phyloP scores from a whole-genome alignment of 1,139 yeast genomes.

The Debaryomycetaceae sp. region DNA sequence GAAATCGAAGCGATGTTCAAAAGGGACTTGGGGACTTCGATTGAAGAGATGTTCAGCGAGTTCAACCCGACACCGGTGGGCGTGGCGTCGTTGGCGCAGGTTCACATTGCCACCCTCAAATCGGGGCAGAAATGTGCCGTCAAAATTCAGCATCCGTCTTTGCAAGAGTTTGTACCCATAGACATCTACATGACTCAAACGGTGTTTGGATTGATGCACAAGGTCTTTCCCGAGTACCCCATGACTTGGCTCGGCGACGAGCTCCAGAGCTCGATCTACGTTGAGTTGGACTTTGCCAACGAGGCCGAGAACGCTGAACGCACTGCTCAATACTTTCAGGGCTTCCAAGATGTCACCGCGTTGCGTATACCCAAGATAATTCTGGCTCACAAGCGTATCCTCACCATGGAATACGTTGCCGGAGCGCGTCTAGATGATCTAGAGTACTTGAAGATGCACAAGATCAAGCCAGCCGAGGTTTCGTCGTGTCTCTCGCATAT shows the following conservation, averaged over 20 bases:
- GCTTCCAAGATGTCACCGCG: conserved; percentile 60
- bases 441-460: conserved; percentile 53
- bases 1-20: conserved; percentile 65
- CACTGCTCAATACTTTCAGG: conserved; percentile 64
- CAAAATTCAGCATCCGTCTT: conserved; percentile 88
- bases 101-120: conserved; percentile 69
- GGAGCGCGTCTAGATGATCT: conserved; percentile 84
- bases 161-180: conserved; percentile 83
- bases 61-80: conserved; percentile 82
- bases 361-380: conserved; percentile 71
- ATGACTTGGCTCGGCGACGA: conserved; percentile 93
- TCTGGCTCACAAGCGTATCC: conserved; percentile 63
- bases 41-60: conserved; percentile 63
- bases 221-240: conserved; percentile 90
- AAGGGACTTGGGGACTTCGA: conserved; percentile 57
- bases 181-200: conserved; percentile 76
- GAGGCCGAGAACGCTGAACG: conserved; percentile 78
- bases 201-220: conserved; percentile 71
- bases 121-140: conserved; percentile 81
- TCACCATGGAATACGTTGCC: conserved; percentile 82
- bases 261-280: conserved; percentile 76
- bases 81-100: conserved; percentile 95
- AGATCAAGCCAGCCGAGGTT: conserved; percentile 73
- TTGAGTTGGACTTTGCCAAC: conserved; percentile 80
- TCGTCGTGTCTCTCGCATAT: conserved; percentile 83